Evolutionary conservation across 192 early-diverging fungal species (phyloP).

Genomic region (Coemansia sp.): DNA sequence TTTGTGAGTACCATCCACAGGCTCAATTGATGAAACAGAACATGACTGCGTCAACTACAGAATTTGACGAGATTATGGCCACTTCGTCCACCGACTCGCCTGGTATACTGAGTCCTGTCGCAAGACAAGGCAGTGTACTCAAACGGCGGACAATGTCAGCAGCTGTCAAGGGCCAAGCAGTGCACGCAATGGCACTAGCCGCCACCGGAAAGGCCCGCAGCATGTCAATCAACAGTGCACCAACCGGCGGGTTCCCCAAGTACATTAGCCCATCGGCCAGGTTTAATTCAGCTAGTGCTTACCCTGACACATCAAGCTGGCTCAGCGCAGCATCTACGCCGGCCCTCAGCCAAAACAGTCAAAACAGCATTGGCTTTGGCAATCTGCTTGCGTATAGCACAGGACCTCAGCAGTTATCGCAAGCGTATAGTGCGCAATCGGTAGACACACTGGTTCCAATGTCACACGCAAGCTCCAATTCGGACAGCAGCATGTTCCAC

Average conservation of each 20-base stretch:
- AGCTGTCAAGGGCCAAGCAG: constrained; percentile 11
- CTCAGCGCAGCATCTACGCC: neutral
- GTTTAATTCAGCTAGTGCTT: neutral
- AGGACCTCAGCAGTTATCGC: neutral
- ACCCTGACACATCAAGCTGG: neutral
- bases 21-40: neutral
- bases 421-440: neutral
- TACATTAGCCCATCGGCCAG: neutral
- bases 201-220: constrained; percentile 24
- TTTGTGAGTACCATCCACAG: constrained; percentile 14
- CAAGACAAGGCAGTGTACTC: constrained; percentile 5
- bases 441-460: neutral
- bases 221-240: constrained; percentile 17
- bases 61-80: too few relatives aligned
- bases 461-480: neutral
- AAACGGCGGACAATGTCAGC: constrained; percentile 29
- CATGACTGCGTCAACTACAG: neutral
- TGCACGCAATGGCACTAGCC: neutral
- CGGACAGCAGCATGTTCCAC: neutral
- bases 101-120: neutral
- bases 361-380: neutral
- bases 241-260: neutral
- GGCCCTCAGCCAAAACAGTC: neutral
- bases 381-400: neutral
- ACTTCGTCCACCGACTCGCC: neutral